Evolutionary conservation across 2,329 filamentous ascomycete genomes (phyloP).

Genomic region (Botrytis fragariae): DNA sequence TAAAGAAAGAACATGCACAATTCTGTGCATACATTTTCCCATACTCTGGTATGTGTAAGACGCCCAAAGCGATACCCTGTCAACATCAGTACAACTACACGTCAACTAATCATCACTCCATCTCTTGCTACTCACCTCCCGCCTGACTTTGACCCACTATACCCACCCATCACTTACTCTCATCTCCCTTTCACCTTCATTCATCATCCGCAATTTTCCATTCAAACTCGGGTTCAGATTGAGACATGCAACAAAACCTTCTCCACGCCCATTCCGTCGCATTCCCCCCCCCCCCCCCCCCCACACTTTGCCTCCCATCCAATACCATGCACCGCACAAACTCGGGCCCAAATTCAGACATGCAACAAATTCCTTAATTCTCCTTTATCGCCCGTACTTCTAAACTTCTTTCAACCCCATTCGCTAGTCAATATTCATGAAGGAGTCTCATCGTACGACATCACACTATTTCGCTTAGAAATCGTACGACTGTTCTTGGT

Average conservation of each 20-base stretch:
- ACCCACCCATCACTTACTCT: neutral
- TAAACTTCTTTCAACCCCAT: neutral
- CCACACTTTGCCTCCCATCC: neutral
- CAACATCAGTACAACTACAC: neutral
- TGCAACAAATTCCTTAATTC: neutral
- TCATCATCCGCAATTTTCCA: neutral
- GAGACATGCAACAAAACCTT: neutral
- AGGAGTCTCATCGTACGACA: constrained; percentile 1
- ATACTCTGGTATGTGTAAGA: no score
- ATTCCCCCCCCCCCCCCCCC: neutral
- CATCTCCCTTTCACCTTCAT: neutral
- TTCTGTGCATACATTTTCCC: neutral
- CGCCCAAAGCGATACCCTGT: neutral
- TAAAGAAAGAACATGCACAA: neutral
- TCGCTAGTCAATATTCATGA: neutral
- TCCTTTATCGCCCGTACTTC: neutral
- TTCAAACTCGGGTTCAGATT: neutral
- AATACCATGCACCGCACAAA: neutral
- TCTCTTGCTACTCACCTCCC: neutral
- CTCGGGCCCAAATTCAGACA: neutral
- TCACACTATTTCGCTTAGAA: neutral
- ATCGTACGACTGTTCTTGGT: neutral
- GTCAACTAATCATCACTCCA: neutral
- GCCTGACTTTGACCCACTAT: neutral
- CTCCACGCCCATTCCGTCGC: neutral